Base-by-base conservation (phyloP, 371 early-diverging fungal species). In the Mortierella sp. region DNA sequence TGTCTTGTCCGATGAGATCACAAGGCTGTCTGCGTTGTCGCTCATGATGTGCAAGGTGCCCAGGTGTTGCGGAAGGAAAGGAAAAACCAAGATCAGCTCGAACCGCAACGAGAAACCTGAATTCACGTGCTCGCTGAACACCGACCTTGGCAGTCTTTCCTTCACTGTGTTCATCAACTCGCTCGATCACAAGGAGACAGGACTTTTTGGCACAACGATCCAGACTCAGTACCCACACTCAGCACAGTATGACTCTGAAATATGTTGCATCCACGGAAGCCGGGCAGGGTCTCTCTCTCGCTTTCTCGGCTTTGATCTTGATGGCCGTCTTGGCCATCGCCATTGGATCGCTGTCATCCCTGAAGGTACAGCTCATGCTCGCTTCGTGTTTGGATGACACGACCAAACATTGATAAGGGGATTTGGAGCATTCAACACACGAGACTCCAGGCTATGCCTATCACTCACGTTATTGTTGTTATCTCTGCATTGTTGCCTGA, bases 281-380 rank as follows among this genome's bases (percentile, higher is more conserved):
- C 23, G 70, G 73, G 42, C 58, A 72, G 42, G 86, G 85, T n/a
- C 71, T 91, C 12, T 86, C 89, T 23, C 54, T 89, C 24, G 96
- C 97, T 47, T 96, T 97, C 81, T 85, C 87, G 42, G 95, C 94
- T 18, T 80, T 98, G 41, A 82, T 89, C 48, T 70, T 89, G 2
- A 91, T 96, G 91, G 97, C 98, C 12, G 78, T 93, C 3, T 69
- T 86, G 50, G 95, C 96, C 58, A 96, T 98, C 74, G 93, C 92
- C 76, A 79, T 83, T 66, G 98, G 97, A 24, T 93, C 97, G 19
- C 84, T 84, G 47, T 87, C 86, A 39, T 86, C 93, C 23, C 76
- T 97, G 72, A 93, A 93, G 82, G 86, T 89, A 82, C 51, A 34
- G 34, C 34, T 34, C 34, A 34, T 34, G 10, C 34, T 34, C 34